phyloP scores from a whole-genome alignment of 345 rosid genomes.

The Citrus reticulata region DNA sequence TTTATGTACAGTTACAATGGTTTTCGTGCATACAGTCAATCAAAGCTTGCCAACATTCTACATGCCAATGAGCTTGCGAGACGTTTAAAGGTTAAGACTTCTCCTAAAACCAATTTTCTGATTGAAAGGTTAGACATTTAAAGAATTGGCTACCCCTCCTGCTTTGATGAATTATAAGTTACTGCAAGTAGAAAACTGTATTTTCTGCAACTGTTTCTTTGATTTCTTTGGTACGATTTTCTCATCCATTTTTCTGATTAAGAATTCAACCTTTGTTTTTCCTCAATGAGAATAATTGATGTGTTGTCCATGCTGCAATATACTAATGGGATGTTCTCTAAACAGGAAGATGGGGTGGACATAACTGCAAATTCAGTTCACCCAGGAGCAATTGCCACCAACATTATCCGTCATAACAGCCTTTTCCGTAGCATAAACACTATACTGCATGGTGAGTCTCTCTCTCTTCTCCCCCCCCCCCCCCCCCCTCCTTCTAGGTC shows the following conservation, averaged over 20 bases:
- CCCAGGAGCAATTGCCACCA: slow-evolving; percentile 64
- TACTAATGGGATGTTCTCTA: not conserved
- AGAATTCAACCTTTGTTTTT: too few relatives aligned
- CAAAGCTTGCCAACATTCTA: slow-evolving; percentile 75
- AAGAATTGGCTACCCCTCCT: too few relatives aligned
- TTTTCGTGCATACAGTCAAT: slow-evolving; percentile 57
- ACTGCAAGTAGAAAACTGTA: too few relatives aligned
- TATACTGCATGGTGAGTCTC: not conserved
- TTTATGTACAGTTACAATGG: slow-evolving; percentile 41
- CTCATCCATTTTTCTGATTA: too few relatives aligned
- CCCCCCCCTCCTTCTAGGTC: too few relatives aligned
- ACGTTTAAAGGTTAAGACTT: slow-evolving; percentile 52
- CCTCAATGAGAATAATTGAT: too few relatives aligned
- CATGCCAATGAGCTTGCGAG: slow-evolving; percentile 81
- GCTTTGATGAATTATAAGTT: not conserved
- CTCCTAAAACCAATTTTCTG: not conserved
- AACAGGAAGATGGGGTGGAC: slow-evolving; percentile 52
- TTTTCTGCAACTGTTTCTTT: too few relatives aligned
- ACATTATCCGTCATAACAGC: slow-evolving; percentile 42
- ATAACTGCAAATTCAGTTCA: slow-evolving; percentile 73
- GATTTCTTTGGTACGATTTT: not conserved
- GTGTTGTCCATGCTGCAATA: not conserved
- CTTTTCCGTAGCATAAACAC: not conserved
- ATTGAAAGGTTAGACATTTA: too few relatives aligned
- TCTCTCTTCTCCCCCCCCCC: too few relatives aligned